Evolutionary conservation across 139 green algal genomes (phyloP), one percentile per base, ranked within the genome.

Genomic region (Tetradesmus obliquus): DNA sequence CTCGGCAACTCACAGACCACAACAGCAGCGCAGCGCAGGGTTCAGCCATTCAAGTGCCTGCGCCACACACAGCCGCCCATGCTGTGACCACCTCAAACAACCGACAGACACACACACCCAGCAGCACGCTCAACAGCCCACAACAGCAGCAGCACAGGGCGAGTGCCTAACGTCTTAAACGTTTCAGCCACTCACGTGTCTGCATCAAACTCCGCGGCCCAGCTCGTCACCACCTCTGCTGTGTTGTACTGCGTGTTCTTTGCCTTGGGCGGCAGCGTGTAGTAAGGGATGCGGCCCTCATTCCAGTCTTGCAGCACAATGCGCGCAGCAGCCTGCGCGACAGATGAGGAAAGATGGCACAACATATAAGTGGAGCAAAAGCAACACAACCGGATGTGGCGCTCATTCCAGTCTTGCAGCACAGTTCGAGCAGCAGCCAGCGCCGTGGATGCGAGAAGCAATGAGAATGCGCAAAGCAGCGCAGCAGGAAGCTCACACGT

Each of bases 231-330:
- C 45, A 99, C 79, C 69, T 94, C 93, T 12, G 95, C 94, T 2
- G 69, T 91, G 1, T 93, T 95, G 62, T 96, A 85, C 84, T 95
- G 94, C 74, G 95, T 91, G 76, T 96, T 95, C 45, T 80, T 88
- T 9, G 22, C 91, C 88, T 74, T 92, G 3, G 98, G 97, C 0
- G 98, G 98, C 45, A 95, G 69, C 9, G 97, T 99, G 96, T 96
- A 99, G 96, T 97, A 99, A 2, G 97, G 96, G 83, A 99, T 99
- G 76, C 93, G 94, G 54, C 98, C 98, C 74, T 96, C 95, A 92
- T 98, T 98, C 98, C 98, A 99, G 94, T 99, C 98, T 88, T 97
- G 88, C 15, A 99, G 94, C 51, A 99, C 93, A 53, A 97, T 94
- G 32, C 94, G 93, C 1, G 97, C 97, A 3, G 97, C 95, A 54